Base-by-base conservation (phyloP, 257 asterid species). In the Lycium ferocissimum region DNA sequence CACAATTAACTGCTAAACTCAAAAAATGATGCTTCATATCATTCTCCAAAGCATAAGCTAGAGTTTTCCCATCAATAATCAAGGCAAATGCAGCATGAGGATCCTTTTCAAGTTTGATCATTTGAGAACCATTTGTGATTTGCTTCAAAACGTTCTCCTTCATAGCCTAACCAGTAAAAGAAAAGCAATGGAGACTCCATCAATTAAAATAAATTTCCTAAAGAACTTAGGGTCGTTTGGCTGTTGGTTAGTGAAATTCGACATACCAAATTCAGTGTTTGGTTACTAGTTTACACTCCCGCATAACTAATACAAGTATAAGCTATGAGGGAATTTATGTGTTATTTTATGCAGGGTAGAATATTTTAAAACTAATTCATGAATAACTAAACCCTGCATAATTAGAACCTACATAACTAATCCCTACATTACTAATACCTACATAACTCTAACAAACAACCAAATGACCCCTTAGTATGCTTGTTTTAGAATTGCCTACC, bases 21-120 rank as follows among this genome's bases (percentile, higher is more conserved):
- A 97, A 89, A 85, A 97, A 95, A 1, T 88, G 94, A 83, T 86
- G 90, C 90, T 97, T 95, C 93, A 94, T 88, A 85, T 92, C 98
- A 87, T 92, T 95, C 90, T 97, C 98, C 87, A 97, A 88, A 13
- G 98, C 96, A 79, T 90, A 90, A 47, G 97, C 87, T 51, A 97
- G 85, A 61, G 98, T 92, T 91, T 95, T 97, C 75, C 99, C 99
- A 86, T 97, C 99, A 84, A 94, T 93, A 54, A 95, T 93, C 91
- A 97, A 88, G 49, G 99, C 99, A 95, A 92, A 97, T 83, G 99
- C 99, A 84, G 99, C 96, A 91, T 94, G 91, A 17, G 98, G 98
- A 83, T 93, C 99, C 89, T 89, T 93, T 86, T 97, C 99, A 62
- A 88, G 91, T 88, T 91, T 89, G 89, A 97, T 82, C 97, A 90